Evolutionary conservation across 176 grass and related monocot genomes (phyloP), one percentile per base, ranked within the genome.

Genomic region (Rhipidocladum racemiflorum): DNA sequence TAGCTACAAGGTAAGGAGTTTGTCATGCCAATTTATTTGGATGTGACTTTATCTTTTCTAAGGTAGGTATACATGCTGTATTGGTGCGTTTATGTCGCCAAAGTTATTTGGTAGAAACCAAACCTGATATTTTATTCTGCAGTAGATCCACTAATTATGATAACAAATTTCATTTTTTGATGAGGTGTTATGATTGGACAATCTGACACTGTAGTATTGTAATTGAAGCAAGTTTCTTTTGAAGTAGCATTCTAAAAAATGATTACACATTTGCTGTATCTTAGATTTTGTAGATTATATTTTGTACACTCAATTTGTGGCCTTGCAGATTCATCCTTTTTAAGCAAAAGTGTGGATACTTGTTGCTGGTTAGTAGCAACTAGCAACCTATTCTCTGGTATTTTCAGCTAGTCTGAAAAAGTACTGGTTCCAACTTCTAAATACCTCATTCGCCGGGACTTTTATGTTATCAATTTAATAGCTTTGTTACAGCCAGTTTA

Each of bases 1-100:
- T 76, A 81, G 82, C 82, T 63, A 67, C 68, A 80, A 62, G 62
- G 82, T 89, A 80, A 75, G 29, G 43, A 74, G 13, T 68, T 79
- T 48, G 10, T 25, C 9, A 8, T 81, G 36, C 42, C 23, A 68
- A 32, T 28, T 71, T 70, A 68, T 68, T 72, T 67, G 32, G 75
- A 67, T 66, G 36, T 68, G 21, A n/a, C 51, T 62, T 42, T 54
- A 75, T 29, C 59, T 27, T 67, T 73, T 63, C 11, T 39, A 39
- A 57, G 65, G 36, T 24, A 13, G 1, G 67, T 65, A 70, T 83
- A 55, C 21, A 57, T 81, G 68, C 42, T 40, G 14, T 56, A 72
- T 79, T 23, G 20, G 24, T 60, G 63, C 38, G n/a, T 49, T 12
- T 39, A 73, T 74, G 7, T 73, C 4, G 73, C 36, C 28, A 48